Evolutionary conservation across 306 rosid species (phyloP), one percentile per base, ranked within the genome.

Genomic region (Ammopiptanthus mongolicus): DNA sequence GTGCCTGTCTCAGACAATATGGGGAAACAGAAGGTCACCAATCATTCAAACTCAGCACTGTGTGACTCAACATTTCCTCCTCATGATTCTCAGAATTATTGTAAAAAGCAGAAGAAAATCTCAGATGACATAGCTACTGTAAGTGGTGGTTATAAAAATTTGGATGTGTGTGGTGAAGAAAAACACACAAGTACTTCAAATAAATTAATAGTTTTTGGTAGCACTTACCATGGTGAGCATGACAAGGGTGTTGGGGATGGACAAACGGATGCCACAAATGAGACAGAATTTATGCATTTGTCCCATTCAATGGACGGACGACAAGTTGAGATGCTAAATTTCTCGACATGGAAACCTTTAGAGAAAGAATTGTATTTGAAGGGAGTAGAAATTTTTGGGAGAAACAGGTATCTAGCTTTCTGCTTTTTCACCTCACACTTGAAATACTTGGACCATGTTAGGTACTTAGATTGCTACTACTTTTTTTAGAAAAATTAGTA

Each of bases 351-450:
- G 98, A 87, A 82, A 81, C 85, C 81, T 62, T 65, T 88, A 64
- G 98, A 94, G 83, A 90, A 84, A 72, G 97, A 94, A 7, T 60
- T 91, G 22, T 90, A 84, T 79, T 53, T 75, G 85, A 90, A 91
- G 82, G 98, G 98, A 66, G 56, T 88, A 63, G 96, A 90, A 87
- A 88, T 94, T 65, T 94, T 91, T 84, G 98, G 96, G 76, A 90
- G 84, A 87, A 90, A 90, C 76, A 91, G 96, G 97, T 90, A 84
- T 39, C 42, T 3, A 22, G 41, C 44, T 70, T 69, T 59, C 36
- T 37, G 13, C 50, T 67, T 74, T 65, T 65, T 37, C n/a, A 28
- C 21, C 34, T 73, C 33, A 79, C n/a, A 31, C 13, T 70, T 52
- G 10, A 29, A 48, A 69, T 41, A 57, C 37, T 13, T 57, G 17